Evolutionary conservation across 2,329 filamentous ascomycete species (phyloP).

Genomic region (Penicillium paneum): DNA sequence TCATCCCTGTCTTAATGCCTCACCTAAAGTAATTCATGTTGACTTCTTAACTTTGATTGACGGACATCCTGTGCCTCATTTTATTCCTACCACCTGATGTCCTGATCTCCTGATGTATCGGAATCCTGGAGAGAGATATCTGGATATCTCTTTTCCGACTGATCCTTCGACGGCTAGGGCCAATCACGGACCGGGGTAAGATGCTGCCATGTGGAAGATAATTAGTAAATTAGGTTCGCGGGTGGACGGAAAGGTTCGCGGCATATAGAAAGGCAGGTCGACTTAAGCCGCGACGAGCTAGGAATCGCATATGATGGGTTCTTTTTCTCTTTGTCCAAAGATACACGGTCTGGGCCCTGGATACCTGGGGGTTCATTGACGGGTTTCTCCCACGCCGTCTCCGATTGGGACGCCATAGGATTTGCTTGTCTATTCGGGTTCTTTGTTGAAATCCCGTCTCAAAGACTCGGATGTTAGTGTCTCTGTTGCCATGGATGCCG

Average conservation of each 20-base stretch:
- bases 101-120: slow-evolving; percentile 16
- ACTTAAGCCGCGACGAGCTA: slow-evolving; percentile 13
- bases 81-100: slow-evolving; percentile 10
- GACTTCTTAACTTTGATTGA: slow-evolving; percentile 1
- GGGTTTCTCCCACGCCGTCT: not conserved
- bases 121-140: slow-evolving; percentile 3
- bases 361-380: not conserved
- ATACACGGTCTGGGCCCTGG: slow-evolving; percentile 2
- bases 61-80: slow-evolving; percentile 14
- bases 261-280: slow-evolving; percentile 7
- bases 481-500: slow-evolving; percentile 3
- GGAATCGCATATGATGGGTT: slow-evolving; percentile 7
- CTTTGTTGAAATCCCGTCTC: slow-evolving; percentile 1
- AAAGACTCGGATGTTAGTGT: not conserved
- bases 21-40: not conserved
- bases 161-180: slow-evolving; percentile 11
- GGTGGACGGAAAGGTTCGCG: slow-evolving; percentile 20
- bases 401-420: not conserved
- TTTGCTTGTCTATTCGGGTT: not conserved
- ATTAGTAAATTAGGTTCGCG: slow-evolving; percentile 19
- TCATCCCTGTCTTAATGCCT: slow-evolving; percentile 13
- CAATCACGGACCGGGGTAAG: not conserved
- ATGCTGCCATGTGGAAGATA: not conserved
- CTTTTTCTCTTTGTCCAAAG: slow-evolving; percentile 3
- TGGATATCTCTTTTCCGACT: slow-evolving; percentile 7